Evolutionary conservation across 192 early-diverging fungal species (phyloP), one percentile per base, ranked within the genome.

Genomic region (Backusella circina): DNA sequence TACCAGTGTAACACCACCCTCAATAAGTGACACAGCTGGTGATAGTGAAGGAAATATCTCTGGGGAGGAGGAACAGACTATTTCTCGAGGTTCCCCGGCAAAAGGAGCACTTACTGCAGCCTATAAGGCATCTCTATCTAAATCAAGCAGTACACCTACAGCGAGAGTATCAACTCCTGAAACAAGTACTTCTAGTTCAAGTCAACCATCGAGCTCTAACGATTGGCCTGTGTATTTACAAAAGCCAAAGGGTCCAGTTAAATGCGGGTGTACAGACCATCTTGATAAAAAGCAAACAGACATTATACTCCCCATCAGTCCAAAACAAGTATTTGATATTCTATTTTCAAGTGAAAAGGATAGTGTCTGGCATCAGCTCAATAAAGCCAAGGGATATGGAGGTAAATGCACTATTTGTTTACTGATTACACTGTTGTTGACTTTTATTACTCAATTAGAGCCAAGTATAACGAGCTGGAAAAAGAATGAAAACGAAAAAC

Each of bases 211-310:
- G 3, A 13, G 35, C 26, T 18, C 16, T 5, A 26, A 33, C 15
- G 8, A 32, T 8, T 73, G 71, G 54, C 91, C 92, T 13, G 51
- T 79, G 15, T 64, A 44, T 9, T 65, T 89, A 9, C 72, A 82
- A 5, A 57, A 64, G 15, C 91, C 91, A 0, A 66, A 81, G 8
- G 82, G 57, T 0, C 86, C 87, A 32, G 81, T 89, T 0, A 18
- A 70, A 15, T 94, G 93, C 66, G 83, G 84, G 13, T 94, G 93
- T 71, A 69, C 82, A n/a, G 92, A 93, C 44, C 93, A 94, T 82
- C 72, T 89, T 39, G 93, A 94, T 33, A 86, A 88, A 67, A 71
- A 79, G 30, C 89, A 91, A 21, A 36, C 76, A 15, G 86, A 91
- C 9, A 50, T 86, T 51, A 82, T 82, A 23, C 72, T 91, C 18